These are phyloP conservation scores for Helicostylum pulchrum DNA, from an alignment of 192 early-diverging fungal species.

Conservation along the genomic window DNA sequence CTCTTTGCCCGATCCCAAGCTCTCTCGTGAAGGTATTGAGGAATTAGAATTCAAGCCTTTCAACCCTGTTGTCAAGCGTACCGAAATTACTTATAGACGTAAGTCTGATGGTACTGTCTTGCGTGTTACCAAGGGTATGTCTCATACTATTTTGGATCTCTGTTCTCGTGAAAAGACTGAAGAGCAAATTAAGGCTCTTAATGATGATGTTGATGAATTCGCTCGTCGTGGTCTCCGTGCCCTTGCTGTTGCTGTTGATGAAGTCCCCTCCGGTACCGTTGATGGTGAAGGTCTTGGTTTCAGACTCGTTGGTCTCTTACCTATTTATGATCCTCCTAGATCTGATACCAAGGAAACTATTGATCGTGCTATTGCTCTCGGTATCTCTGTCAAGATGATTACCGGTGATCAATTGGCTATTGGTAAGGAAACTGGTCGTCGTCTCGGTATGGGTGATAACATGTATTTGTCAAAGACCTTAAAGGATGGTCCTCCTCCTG, in stretches of 20 bases:
- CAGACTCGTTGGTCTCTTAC: constrained; percentile 66
- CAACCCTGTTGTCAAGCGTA: constrained; percentile 76
- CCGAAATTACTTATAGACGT: constrained; percentile 66
- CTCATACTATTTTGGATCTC: constrained; percentile 67
- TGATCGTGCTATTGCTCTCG: constrained; percentile 67
- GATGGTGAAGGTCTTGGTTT: constrained; percentile 65
- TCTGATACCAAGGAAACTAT: constrained; percentile 79
- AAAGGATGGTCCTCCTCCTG: constrained; percentile 60
- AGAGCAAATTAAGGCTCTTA: constrained; percentile 45
- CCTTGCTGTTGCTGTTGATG: constrained; percentile 70
- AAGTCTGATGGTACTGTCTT: constrained; percentile 58
- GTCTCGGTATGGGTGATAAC: constrained; percentile 65
- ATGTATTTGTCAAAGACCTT: constrained; percentile 69
- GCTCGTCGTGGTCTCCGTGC: constrained; percentile 67
- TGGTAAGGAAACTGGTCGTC: constrained; percentile 76
- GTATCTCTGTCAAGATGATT: constrained; percentile 88
- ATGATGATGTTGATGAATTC: constrained; percentile 62
- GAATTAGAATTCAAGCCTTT: constrained; percentile 68
- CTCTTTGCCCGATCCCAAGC: constrained; percentile 52
- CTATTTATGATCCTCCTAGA: constrained; percentile 73
- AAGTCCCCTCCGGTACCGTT: constrained; percentile 54
- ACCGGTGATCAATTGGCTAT: constrained; percentile 89
- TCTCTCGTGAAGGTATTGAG: constrained; percentile 64
- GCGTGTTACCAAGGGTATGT: constrained; percentile 73
- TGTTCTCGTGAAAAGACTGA: constrained; percentile 65